Conservation (phyloP, 2,329 filamentous ascomycete genomes). For the Aspergillus unguis region DNA sequence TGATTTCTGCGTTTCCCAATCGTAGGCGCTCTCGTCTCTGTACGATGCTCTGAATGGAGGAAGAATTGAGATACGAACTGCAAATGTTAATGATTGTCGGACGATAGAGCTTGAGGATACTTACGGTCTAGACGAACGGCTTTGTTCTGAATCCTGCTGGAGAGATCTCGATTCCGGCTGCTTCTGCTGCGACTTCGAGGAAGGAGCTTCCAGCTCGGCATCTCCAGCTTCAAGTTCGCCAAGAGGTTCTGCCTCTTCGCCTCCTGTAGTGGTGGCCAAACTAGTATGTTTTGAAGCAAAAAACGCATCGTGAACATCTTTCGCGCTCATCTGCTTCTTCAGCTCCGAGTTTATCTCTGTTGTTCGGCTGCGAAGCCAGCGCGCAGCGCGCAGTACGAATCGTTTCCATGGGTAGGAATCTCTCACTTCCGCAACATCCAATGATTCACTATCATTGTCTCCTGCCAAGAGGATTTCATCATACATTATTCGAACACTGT, state of each 20-base stretch:
- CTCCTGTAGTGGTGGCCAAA: slow-evolving; percentile 20
- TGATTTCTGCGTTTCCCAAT: not conserved
- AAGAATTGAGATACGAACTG: slow-evolving; percentile 16
- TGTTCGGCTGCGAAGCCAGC: slow-evolving; percentile 47
- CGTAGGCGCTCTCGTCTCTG: slow-evolving; percentile 13
- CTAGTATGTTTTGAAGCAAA: slow-evolving; percentile 13
- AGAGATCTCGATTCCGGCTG: not conserved
- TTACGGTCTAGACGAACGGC: slow-evolving; percentile 18
- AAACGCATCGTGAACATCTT: slow-evolving; percentile 29
- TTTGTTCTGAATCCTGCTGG: slow-evolving; percentile 5
- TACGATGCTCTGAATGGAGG: slow-evolving; percentile 12
- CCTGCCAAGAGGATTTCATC: slow-evolving; percentile 38
- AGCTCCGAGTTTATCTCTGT: slow-evolving; percentile 47
- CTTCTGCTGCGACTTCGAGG: not conserved
- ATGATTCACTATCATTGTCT: slow-evolving; percentile 21
- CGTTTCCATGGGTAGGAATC: slow-evolving; percentile 49
- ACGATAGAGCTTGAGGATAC: not conserved
- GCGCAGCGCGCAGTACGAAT: slow-evolving; percentile 45
- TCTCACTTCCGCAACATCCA: slow-evolving; percentile 46
- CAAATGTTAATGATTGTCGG: not conserved
- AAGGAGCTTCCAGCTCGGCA: not conserved
- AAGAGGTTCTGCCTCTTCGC: not conserved
- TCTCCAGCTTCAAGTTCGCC: not conserved
- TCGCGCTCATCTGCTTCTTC: slow-evolving; percentile 42
- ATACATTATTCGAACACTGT: slow-evolving; percentile 38